phyloP scores from a whole-genome alignment of 192 early-diverging fungal genomes.

The Podila epicladia region DNA sequence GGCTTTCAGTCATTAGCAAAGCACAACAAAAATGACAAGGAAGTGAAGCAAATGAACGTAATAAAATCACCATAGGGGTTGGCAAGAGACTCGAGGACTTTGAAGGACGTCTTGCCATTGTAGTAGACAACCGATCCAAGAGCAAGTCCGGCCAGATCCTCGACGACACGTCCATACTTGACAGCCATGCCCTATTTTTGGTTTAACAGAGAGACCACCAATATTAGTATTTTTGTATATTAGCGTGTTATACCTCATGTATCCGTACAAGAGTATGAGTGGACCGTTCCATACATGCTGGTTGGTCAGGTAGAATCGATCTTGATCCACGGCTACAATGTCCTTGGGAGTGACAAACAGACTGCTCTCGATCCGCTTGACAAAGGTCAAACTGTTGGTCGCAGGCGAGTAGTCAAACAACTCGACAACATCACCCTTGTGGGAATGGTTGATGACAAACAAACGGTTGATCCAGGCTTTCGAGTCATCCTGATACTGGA shows the following conservation, averaged over 20 bases:
- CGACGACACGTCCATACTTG: slow-evolving; percentile 33
- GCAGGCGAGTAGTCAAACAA: slow-evolving; percentile 36
- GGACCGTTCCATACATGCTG: slow-evolving; percentile 24
- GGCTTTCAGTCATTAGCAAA: neutral
- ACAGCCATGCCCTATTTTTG: slow-evolving; percentile 11
- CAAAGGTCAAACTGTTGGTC: slow-evolving; percentile 18
- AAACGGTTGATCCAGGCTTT: slow-evolving; percentile 17
- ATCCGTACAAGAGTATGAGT: too few relatives aligned
- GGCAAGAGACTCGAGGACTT: slow-evolving; percentile 25
- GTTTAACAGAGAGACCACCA: neutral
- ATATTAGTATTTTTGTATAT: neutral
- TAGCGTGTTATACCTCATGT: too few relatives aligned
- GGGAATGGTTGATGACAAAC: slow-evolving; percentile 51
- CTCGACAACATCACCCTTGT: slow-evolving; percentile 46
- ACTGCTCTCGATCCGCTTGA: slow-evolving; percentile 30
- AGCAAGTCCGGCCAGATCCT: slow-evolving; percentile 28
- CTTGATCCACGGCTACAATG: slow-evolving; percentile 36
- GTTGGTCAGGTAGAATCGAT: slow-evolving; percentile 44
- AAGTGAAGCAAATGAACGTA: neutral
- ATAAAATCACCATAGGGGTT: slow-evolving; percentile 29
- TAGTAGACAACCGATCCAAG: slow-evolving; percentile 38
- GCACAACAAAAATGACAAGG: neutral
- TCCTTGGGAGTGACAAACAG: slow-evolving; percentile 38
- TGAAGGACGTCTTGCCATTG: slow-evolving; percentile 23
- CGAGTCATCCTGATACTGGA: slow-evolving; percentile 19